Conservation (phyloP, 352 stramenopile genomes). For the Phytophthora macrochlamydospora region DNA sequence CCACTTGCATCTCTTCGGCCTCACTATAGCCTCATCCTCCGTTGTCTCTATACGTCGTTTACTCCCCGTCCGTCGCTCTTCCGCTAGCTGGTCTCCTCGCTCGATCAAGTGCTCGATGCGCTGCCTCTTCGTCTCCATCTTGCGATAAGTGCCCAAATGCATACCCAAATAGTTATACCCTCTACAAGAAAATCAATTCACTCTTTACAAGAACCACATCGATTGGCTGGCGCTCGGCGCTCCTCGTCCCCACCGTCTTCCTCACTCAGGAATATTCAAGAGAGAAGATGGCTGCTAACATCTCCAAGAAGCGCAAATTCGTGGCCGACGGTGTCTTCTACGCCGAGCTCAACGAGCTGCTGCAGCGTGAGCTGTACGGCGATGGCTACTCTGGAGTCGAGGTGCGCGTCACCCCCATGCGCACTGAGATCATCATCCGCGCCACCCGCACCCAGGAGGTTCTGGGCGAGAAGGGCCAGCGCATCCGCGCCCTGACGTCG, state of each 20-base stretch:
- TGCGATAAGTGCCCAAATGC: neutral
- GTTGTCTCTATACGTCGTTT: too few species aligned
- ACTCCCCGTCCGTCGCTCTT: too few species aligned
- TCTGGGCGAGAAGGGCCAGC: slow-evolving; percentile 99
- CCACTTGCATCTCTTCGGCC: too few species aligned
- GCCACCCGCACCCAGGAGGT: slow-evolving; percentile 99
- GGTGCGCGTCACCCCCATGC: slow-evolving; percentile 98
- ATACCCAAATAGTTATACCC: neutral
- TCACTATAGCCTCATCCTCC: too few species aligned
- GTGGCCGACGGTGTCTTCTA: slow-evolving; percentile 99
- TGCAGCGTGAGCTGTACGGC: slow-evolving; percentile 97
- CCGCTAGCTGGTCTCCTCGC: slow-evolving; percentile 33
- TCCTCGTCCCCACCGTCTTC: neutral
- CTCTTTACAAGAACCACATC: slow-evolving; percentile 10
- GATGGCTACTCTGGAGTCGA: slow-evolving; percentile 99
- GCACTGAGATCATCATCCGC: slow-evolving; percentile 99
- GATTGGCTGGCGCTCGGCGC: slow-evolving; percentile 9
- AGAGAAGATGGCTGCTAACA: slow-evolving; percentile 86
- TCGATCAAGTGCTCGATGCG: slow-evolving; percentile 66
- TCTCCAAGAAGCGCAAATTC: slow-evolving; percentile 99
- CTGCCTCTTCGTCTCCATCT: slow-evolving; percentile 46
- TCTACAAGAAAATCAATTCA: neutral
- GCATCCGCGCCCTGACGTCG: slow-evolving; percentile 98
- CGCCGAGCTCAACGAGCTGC: slow-evolving; percentile 99
- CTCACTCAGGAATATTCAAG: slow-evolving; percentile 40